These are phyloP conservation scores for Erythrophleum fordii DNA, from an alignment of 306 rosid genomes.

Conservation along the genomic window DNA sequence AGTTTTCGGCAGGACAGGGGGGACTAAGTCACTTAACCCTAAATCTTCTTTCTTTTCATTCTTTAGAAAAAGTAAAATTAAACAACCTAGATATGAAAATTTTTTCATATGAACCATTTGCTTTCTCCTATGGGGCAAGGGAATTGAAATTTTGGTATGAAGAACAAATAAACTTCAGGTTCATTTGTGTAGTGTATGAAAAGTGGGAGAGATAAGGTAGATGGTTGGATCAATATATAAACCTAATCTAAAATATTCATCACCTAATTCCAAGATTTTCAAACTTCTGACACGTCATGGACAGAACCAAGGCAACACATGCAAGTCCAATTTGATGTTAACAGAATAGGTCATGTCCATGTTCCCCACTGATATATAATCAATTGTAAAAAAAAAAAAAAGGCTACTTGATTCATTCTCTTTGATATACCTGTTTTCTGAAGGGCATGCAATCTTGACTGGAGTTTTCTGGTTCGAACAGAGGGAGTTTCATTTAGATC, in stretches of 20 bases:
- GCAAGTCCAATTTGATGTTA: slow-evolving; percentile 9
- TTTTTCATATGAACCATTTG: not conserved
- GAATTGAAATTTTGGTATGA: not conserved
- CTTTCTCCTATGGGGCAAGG: not conserved
- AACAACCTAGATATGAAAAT: not conserved
- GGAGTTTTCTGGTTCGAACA: slow-evolving; percentile 64
- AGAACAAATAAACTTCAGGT: not conserved
- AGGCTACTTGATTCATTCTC: slow-evolving; percentile 12
- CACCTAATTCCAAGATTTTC: not conserved
- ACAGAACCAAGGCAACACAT: slow-evolving; percentile 19
- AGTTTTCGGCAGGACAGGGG: not conserved
- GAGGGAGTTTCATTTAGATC: slow-evolving; percentile 85
- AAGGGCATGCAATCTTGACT: slow-evolving; percentile 51
- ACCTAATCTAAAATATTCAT: not conserved
- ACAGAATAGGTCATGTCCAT: slow-evolving; percentile 5
- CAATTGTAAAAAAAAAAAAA: not conserved
- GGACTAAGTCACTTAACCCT: not conserved
- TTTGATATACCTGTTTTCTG: slow-evolving; percentile 71
- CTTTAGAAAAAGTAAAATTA: not conserved
- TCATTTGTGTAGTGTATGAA: not conserved
- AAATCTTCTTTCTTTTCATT: not conserved
- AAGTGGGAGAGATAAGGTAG: not conserved
- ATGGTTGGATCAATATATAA: not conserved
- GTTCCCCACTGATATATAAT: slow-evolving; percentile 5
- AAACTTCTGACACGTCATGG: not conserved